A percentile compares a stretch with the other conserved stretches of the same genome.
Evolutionary conservation across 768 basidiomycete species (phyloP).

Genomic region (Mycena filopes): DNA sequence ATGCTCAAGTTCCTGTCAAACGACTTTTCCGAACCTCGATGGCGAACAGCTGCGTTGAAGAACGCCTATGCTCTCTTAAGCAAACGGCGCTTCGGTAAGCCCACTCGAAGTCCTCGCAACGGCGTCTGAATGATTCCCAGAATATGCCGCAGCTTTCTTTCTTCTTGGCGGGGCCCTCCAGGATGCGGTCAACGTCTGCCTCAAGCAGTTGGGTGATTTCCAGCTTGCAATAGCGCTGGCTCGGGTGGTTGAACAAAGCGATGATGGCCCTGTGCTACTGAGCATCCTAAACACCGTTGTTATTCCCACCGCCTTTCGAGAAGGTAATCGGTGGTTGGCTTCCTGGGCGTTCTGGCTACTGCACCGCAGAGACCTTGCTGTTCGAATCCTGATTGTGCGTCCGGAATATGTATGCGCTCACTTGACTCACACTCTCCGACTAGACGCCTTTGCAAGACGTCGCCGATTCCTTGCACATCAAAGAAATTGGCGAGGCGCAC

Average conservation of each 20-base stretch:
- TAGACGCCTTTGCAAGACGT: slow-evolving; percentile 85
- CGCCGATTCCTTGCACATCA: slow-evolving; percentile 64
- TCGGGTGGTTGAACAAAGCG: slow-evolving; percentile 83
- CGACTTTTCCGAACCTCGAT: slow-evolving; percentile 84
- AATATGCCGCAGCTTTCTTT: slow-evolving; percentile 99
- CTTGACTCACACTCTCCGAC: slow-evolving; percentile 2
- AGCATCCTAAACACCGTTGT: slow-evolving; percentile 80
- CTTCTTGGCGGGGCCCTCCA: slow-evolving; percentile 87
- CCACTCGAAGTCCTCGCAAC: not conserved
- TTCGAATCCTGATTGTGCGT: slow-evolving; percentile 88
- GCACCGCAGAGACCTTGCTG: slow-evolving; percentile 87
- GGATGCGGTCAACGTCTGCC: slow-evolving; percentile 92
- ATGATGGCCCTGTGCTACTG: slow-evolving; percentile 80
- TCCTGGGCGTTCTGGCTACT: slow-evolving; percentile 98
- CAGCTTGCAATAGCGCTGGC: slow-evolving; percentile 91
- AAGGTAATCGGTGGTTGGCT: slow-evolving; percentile 92
- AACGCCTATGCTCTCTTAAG: slow-evolving; percentile 93
- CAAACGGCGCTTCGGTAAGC: slow-evolving; percentile 91
- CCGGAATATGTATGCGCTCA: not conserved
- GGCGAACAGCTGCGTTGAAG: slow-evolving; percentile 94
- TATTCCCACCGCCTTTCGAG: slow-evolving; percentile 83
- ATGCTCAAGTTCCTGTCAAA: slow-evolving; percentile 96
- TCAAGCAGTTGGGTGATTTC: slow-evolving; percentile 89
- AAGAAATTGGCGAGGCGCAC: slow-evolving; percentile 82
- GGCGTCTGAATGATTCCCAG: slow-evolving; percentile 52